phyloP scores from a whole-genome alignment of 78 protist species.

The Capsaspora owczarzaki region DNA sequence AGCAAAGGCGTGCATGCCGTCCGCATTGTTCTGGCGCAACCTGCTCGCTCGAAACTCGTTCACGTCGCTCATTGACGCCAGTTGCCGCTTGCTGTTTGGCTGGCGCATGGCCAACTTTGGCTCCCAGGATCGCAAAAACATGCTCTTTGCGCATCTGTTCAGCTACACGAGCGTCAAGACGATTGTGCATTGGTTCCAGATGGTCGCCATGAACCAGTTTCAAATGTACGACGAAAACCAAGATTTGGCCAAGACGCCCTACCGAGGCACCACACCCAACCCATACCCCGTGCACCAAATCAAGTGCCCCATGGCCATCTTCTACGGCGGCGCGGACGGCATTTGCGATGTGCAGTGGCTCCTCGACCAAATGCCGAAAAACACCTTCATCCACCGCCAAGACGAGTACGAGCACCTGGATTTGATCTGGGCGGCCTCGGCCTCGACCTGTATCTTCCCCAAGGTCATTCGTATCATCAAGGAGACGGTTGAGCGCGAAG shows the following conservation, averaged over 20 bases:
- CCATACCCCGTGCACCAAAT: slow-evolving; percentile 19
- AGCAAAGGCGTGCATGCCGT: slow-evolving; percentile 31
- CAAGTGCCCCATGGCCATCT: slow-evolving; percentile 42
- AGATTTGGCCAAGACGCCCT: slow-evolving; percentile 35
- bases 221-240: slow-evolving; percentile 53
- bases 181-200: slow-evolving; percentile 52
- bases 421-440: slow-evolving; percentile 45
- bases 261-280: neutral
- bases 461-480: slow-evolving; percentile 24
- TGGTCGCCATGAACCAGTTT: slow-evolving; percentile 44
- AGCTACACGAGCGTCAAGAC: slow-evolving; percentile 29
- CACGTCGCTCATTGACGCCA: neutral
- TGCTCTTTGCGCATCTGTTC: slow-evolving; percentile 33
- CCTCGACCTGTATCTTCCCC: slow-evolving; percentile 26
- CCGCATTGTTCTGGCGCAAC: slow-evolving; percentile 48
- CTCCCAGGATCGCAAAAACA: slow-evolving; percentile 22
- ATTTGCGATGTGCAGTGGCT: slow-evolving; percentile 38
- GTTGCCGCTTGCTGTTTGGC: slow-evolving; percentile 37
- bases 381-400: slow-evolving; percentile 29
- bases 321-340: slow-evolving; percentile 51
- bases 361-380: slow-evolving; percentile 23
- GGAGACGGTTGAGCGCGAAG: neutral
- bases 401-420: slow-evolving; percentile 50
- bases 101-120: slow-evolving; percentile 23
- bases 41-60: slow-evolving; percentile 1